Percentiles rank a stretch among this genome's conserved stretches.
phyloP scores from a whole-genome alignment of 192 early-diverging fungal genomes.

The Phycomyces blakesleeanus region DNA sequence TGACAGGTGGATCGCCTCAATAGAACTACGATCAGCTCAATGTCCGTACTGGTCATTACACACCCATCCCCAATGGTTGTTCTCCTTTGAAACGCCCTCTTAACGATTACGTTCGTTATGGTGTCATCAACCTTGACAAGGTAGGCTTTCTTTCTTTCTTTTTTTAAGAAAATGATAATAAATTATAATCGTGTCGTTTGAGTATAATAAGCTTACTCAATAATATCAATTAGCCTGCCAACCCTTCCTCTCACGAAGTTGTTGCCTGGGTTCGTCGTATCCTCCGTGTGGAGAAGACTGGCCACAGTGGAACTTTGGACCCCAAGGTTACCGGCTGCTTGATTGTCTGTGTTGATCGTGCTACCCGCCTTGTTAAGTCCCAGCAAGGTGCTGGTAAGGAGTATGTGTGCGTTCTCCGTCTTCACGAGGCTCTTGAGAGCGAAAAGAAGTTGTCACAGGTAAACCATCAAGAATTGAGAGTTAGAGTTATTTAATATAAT shows the following conservation, averaged over 20 bases:
- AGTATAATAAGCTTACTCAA: not conserved
- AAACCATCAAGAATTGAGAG: slow-evolving; percentile 6
- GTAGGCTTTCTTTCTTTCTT: not conserved
- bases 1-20: not conserved
- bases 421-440: slow-evolving; percentile 90
- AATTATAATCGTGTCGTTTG: no score
- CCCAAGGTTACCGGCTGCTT: slow-evolving; percentile 99
- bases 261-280: slow-evolving; percentile 99
- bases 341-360: slow-evolving; percentile 98
- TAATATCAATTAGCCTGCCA: slow-evolving; percentile 63
- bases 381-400: slow-evolving; percentile 99
- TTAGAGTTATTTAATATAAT: no score
- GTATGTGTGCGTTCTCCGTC: slow-evolving; percentile 92
- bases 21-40: slow-evolving; percentile 97
- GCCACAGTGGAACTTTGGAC: slow-evolving; percentile 97
- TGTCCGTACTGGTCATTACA: slow-evolving; percentile 96
- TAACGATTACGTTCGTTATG: slow-evolving; percentile 89
- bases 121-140: slow-evolving; percentile 99
- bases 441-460: slow-evolving; percentile 82
- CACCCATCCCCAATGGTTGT: slow-evolving; percentile 92
- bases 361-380: slow-evolving; percentile 97
- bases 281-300: slow-evolving; percentile 95
- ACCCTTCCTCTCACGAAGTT: slow-evolving; percentile 99
- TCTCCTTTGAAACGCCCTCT: slow-evolving; percentile 93
- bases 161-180: no score